Percentiles rank a stretch among this genome's conserved stretches.
These are phyloP conservation scores for Fraxinus dipetala DNA, from an alignment of 305 asterid genomes.

Conservation along the genomic window DNA sequence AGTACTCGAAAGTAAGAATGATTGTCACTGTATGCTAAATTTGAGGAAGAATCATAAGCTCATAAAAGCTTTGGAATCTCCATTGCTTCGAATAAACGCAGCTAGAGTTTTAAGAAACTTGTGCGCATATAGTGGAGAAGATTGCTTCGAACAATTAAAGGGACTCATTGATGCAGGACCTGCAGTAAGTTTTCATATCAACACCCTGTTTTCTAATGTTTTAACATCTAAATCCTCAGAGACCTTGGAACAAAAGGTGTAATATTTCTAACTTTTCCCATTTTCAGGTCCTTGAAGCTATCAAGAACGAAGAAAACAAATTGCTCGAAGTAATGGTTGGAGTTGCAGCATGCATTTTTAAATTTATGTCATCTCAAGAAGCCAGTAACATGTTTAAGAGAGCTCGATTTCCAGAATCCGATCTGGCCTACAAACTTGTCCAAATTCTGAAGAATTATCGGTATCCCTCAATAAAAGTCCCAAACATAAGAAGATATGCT, in stretches of 20 bases:
- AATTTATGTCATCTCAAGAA: conserved; percentile 48
- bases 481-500: conserved; percentile 75
- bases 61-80: conserved; percentile 48
- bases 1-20: conserved; percentile 53
- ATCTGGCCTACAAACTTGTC: conserved; percentile 55
- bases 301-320: conserved; percentile 70
- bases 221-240: background rate
- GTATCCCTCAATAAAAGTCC: conserved; percentile 67
- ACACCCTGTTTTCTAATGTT: background rate
- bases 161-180: conserved; percentile 62
- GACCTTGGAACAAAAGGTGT: background rate
- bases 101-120: conserved; percentile 73
- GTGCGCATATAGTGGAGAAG: conserved; percentile 59
- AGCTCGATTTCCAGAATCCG: conserved; percentile 42
- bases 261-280: background rate
- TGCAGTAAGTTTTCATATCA: conserved; percentile 40
- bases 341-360: conserved; percentile 63
- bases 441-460: conserved; percentile 43
- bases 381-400: conserved; percentile 42
- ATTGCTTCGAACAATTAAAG: conserved; percentile 44
- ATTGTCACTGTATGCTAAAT: conserved; percentile 50
- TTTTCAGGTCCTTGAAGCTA: conserved; percentile 62
- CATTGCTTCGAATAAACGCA: conserved; percentile 53
- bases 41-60: conserved; percentile 41
- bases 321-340: conserved; percentile 88